phyloP scores from a whole-genome alignment of 495 filamentous ascomycete genomes.

The Xylaria intraflava region DNA sequence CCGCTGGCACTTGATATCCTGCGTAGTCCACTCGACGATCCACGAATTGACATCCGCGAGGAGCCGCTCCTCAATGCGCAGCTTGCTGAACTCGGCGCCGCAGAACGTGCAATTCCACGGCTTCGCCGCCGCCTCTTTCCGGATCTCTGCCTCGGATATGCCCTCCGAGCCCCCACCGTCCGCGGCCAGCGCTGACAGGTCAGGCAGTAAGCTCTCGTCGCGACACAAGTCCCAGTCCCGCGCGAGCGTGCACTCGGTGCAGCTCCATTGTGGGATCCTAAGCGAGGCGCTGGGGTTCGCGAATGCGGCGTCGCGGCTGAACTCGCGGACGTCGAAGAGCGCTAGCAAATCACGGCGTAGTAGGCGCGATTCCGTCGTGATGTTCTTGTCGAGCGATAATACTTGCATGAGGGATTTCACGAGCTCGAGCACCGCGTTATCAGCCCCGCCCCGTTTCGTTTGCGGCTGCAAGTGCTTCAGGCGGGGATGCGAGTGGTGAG shows the following conservation, averaged over 20 bases:
- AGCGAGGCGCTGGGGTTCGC: conserved; percentile 75
- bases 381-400: conserved; percentile 78
- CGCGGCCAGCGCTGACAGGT: conserved; percentile 21
- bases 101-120: conserved; percentile 78
- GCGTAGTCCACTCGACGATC: conserved; percentile 73
- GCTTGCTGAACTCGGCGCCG: conserved; percentile 61
- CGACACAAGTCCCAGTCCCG: conserved; percentile 90
- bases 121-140: conserved; percentile 34
- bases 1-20: conserved; percentile 80
- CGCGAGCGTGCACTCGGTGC: conserved; percentile 77
- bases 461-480: conserved; percentile 11
- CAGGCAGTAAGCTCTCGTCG: conserved; percentile 74
- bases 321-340: conserved; percentile 90
- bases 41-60: conserved; percentile 68
- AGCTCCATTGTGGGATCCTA: conserved; percentile 67
- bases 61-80: conserved; percentile 77
- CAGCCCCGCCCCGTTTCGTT: conserved; percentile 29
- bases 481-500: conserved; percentile 41
- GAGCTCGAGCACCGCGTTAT: conserved; percentile 78
- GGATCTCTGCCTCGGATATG: conserved; percentile 9
- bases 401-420: conserved; percentile 90
- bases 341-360: conserved; percentile 82
- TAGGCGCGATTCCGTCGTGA: conserved; percentile 75
- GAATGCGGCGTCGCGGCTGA: conserved; percentile 79
- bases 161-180: conserved; percentile 9